Conservation (phyloP, 805 yeast species). For the Spathaspora hagerdaliae region DNA sequence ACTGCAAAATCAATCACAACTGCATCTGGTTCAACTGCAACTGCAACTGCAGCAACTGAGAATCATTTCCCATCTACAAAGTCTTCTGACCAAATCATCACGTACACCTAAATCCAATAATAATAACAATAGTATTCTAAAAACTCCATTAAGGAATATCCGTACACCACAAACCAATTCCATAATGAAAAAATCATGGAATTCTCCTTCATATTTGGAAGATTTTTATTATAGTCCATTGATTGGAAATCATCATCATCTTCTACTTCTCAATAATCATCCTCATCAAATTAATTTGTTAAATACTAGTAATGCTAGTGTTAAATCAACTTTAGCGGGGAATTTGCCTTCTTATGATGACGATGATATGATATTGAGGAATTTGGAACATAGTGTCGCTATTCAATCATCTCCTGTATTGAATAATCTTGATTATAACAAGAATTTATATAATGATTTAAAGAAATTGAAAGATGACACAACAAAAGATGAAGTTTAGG, state of each 20-base stretch:
- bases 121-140: conserved; percentile 4
- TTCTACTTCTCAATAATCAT: neutral
- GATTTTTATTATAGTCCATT: conserved; percentile 57
- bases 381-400: conserved; percentile 27
- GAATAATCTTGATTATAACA: neutral
- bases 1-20: neutral
- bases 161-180: conserved; percentile 42
- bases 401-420: conserved; percentile 8
- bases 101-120: conserved; percentile 31
- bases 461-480: conserved; percentile 2
- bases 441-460: conserved; percentile 6
- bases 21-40: conserved; percentile 6
- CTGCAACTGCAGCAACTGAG: conserved; percentile 5
- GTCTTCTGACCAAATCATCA: neutral
- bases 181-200: conserved; percentile 52
- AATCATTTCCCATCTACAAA: neutral
- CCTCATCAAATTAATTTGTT: conserved; percentile 1
- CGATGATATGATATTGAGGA: conserved; percentile 42
- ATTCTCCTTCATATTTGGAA: conserved; percentile 62
- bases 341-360: conserved; percentile 39
- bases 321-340: conserved; percentile 12
- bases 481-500: neutral
- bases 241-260: neutral
- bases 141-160: conserved; percentile 33
- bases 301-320: conserved; percentile 4